phyloP scores from a whole-genome alignment of 2,329 filamentous ascomycete species.

The Pseudohalonectria lignicola region DNA sequence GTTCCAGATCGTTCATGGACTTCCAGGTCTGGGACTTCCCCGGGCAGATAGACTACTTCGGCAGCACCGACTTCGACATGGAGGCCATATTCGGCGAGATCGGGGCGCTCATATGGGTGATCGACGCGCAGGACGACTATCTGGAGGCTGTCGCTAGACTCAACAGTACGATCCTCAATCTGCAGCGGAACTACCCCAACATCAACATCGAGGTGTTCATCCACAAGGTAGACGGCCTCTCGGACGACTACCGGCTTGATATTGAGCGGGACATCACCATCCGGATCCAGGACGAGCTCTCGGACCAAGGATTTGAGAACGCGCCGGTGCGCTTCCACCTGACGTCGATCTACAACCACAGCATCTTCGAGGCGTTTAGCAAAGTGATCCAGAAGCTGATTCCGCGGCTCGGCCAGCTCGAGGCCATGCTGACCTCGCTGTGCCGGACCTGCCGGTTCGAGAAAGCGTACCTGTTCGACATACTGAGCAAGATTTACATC shows the following conservation, averaged over 20 bases:
- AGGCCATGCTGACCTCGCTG: constrained; percentile 87
- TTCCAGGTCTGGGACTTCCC: constrained; percentile 98
- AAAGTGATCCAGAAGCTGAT: constrained; percentile 98
- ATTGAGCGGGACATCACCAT: constrained; percentile 96
- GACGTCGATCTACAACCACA: constrained; percentile 97
- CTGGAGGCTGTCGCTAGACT: constrained; percentile 80
- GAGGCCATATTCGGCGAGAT: constrained; percentile 91
- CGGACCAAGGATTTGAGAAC: constrained; percentile 86
- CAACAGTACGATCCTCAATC: constrained; percentile 78
- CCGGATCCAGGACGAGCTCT: constrained; percentile 90
- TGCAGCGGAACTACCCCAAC: constrained; percentile 79
- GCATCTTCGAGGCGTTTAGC: constrained; percentile 91
- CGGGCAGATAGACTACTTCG: constrained; percentile 80
- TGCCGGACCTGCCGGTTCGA: constrained; percentile 92
- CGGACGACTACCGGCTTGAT: constrained; percentile 91
- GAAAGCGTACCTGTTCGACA: constrained; percentile 96
- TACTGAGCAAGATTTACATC: constrained; percentile 97
- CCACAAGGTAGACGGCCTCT: constrained; percentile 96
- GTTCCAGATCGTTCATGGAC: constrained; percentile 85
- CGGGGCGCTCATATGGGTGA: constrained; percentile 94
- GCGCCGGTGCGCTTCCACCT: constrained; percentile 90
- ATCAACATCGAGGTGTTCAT: constrained; percentile 99
- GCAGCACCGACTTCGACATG: constrained; percentile 80
- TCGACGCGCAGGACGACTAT: constrained; percentile 97
- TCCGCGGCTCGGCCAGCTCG: constrained; percentile 82